Base-by-base conservation (phyloP, 257 asterid species). In the Primulina eburnea region DNA sequence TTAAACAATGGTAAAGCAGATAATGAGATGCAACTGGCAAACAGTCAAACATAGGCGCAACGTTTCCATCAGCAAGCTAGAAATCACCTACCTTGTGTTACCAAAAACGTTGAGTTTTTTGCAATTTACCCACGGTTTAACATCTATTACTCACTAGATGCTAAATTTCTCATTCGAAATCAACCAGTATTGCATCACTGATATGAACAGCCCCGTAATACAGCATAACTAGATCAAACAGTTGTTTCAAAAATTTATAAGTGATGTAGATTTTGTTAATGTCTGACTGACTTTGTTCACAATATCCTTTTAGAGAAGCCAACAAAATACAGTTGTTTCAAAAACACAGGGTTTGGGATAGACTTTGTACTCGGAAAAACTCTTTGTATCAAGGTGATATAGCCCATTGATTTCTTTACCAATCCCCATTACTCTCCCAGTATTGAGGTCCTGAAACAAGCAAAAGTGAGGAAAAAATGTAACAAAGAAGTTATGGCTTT, bases 161-260 rank as follows among this genome's bases (percentile, higher is more conserved):
- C 37, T 62, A 61, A 62, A 38, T 65, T 64, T 65, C 43, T 65
- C 53, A 75, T 75, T 68, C 60, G 33, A 67, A 69, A 33, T 37
- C 52, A 59, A 52, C 38, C 67, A 70, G 29, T 7, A 58, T 65
- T 62, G 32, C 70, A 34, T 50, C 63, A 56, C 50, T 38, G 35
- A 53, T 60, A 16, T 16, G 14, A 24, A 37, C 65, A 73, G 10
- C 17, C 18, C 53, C 28, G 11, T 4, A 35, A 69, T 30, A 69
- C 47, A 29, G 29, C 59, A 29, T 43, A 62, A 28, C 34, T 16
- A 65, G 76, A 55, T 64, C 29, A 16, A 69, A 17, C 40, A 18
- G 71, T 20, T 37, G 61, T 55, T 17, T 47, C 18, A 58, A 60
- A 24, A 30, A 33, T 69, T 9, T 33, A 32, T 71, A 20, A 9